Evolutionary conservation across 768 basidiomycete species (phyloP), one percentile per base, ranked within the genome.

Genomic region (Lactifluus subvellereus): DNA sequence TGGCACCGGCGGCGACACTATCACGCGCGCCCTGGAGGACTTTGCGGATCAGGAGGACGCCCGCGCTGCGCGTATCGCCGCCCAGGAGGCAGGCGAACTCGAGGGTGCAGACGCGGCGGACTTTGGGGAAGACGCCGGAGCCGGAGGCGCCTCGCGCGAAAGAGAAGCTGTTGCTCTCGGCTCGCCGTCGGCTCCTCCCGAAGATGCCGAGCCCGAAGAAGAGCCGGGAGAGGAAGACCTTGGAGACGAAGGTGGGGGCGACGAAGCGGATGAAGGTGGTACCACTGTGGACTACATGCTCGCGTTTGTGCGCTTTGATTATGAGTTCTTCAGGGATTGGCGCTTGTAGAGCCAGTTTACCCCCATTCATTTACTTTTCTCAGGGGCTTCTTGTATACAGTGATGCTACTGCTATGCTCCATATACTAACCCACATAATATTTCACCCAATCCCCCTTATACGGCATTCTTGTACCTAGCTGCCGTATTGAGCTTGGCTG

Each of bases 31-130:
- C 0, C 75, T 98, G 5, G 94, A 85, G 7, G 86, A 91, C 59
- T 88, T 88, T 56, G 94, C 96, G 68, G 95, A 98, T 70, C 83
- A 77, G 13, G 94, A 94, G 71, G 95, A 98, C 71, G 87, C 84
- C 0, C 81, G 81, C 66, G 94, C 94, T 6, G 93, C 94, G 7
- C 79, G 79, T 16, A 75, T 92, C 14, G 94, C 94, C 1, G 84
- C 85, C 27, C 77, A 80, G 50, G 91, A 91, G 74, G 90, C 85
- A 69, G 79, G 83, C 37, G 84, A 77, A 3, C 76, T 89, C 59
- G 88, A 86, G 51, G 90, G 88, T 37, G 90, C 87, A 35, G 90
- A 93, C 66, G 84, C 89, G 68, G 83, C 82, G 4, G 94, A 95
- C 67, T 91, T 94, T 69, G 85, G 78, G 42, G 82, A 84, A 57